phyloP scores from a whole-genome alignment of 345 rosid genomes.

The Acer saccharum region DNA sequence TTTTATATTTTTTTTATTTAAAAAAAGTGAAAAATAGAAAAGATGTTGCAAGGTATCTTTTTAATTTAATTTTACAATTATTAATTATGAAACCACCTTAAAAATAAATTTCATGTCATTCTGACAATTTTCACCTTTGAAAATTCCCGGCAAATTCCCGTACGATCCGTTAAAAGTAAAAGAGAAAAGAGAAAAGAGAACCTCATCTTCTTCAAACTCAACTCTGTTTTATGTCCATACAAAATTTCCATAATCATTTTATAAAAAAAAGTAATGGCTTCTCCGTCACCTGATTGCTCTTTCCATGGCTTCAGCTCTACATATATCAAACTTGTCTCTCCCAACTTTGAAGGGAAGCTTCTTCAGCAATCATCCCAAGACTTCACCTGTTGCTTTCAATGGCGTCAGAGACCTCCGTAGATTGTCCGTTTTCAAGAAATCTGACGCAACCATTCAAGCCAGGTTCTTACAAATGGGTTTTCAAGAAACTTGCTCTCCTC shows the following conservation, averaged over 20 bases:
- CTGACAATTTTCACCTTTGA: too few species aligned
- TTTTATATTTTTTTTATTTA: too few species aligned
- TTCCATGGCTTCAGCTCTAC: slow-evolving; percentile 48
- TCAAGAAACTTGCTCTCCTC: slow-evolving; percentile 22
- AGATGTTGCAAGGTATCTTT: too few species aligned
- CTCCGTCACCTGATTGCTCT: slow-evolving; percentile 24
- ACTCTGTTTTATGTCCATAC: slow-evolving; percentile 32
- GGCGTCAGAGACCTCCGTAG: slow-evolving; percentile 17
- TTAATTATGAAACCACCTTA: too few species aligned
- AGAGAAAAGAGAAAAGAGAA: too few species aligned
- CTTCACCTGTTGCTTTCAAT: slow-evolving; percentile 20
- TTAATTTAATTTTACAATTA: too few species aligned
- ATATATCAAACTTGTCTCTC: slow-evolving; percentile 27
- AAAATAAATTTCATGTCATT: too few species aligned
- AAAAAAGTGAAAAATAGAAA: too few species aligned
- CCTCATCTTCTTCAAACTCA: neutral
- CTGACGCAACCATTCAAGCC: slow-evolving; percentile 4
- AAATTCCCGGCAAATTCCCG: too few species aligned
- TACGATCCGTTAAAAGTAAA: too few species aligned
- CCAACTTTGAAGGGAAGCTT: slow-evolving; percentile 6
- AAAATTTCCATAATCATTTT: neutral
- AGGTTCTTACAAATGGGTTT: slow-evolving; percentile 51
- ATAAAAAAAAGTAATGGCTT: slow-evolving; percentile 20
- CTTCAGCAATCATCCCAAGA: neutral
- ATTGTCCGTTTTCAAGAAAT: slow-evolving; percentile 12